Base-by-base conservation (phyloP, 768 basidiomycete species). In the Agaricus blazei region DNA sequence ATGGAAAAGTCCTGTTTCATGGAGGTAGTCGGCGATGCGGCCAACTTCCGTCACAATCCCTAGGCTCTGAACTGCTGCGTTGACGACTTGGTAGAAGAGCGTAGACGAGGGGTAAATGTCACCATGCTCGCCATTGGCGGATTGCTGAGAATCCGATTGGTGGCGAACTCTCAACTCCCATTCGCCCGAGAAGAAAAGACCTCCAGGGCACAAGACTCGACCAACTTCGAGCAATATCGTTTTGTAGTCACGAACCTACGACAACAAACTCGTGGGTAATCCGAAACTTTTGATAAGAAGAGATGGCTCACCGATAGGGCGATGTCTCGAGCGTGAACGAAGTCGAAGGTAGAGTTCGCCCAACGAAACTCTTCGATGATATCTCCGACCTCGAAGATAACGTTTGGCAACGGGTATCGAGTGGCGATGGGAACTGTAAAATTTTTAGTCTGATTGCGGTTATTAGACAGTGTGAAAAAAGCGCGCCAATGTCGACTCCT, bases 401-500 rank as follows among this genome's bases (percentile, higher is more conserved):
- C 85, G 61, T 90, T 88, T 3, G 58, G 59, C 9, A 66, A 76
- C 1, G 86, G 86, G 58, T 79, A 80, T 58, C 81, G 75, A 0
- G 86, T 87, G 34, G 81, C 79, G 59, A 90, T 87, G 26, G 88
- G 88, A 27, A 88, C 88, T 91, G 64, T 52, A 51, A 49, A 48
- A 60, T 60, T 46, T 57, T 60, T 29, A 52, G 54, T 54, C 19
- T 19, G 54, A 59, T 29, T 51, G 54, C 51, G 31, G 53, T 45
- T 59, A 52, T 58, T 43, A 42, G 50, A 44, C 51, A 42, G 42
- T 61, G 54, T 37, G 28, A 52, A 45, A 45, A 37, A 51, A 37
- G 60, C 78, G 62, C 67, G 90, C 90, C 90, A 60, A 90, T 85
- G 69, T 93, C 90, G 50, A 89, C 67, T 41, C 86, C 90, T 60